These are phyloP conservation scores for Leccinum colubrinum DNA, from an alignment of 1,284 basidiomycete genomes.

Conservation along the genomic window DNA sequence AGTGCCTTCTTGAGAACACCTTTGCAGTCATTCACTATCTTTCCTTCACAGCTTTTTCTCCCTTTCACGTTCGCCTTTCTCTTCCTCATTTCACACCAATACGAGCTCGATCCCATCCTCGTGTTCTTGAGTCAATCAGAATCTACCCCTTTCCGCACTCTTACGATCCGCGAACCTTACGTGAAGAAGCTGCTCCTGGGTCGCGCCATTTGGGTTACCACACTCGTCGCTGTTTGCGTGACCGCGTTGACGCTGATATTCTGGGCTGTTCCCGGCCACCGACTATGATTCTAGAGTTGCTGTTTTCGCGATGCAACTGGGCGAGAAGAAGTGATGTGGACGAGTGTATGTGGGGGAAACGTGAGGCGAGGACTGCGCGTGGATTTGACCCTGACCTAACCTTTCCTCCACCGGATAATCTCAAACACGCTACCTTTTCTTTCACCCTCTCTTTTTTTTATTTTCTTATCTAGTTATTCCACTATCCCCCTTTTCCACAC, in stretches of 20 bases:
- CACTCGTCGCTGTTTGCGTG: conserved; percentile 68
- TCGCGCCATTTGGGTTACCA: conserved; percentile 82
- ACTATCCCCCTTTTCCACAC: conserved; percentile 17
- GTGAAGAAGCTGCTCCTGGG: conserved; percentile 87
- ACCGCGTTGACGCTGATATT: conserved; percentile 83
- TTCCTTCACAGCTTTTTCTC: conserved; percentile 75
- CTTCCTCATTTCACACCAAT: conserved; percentile 91
- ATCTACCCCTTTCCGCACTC: conserved; percentile 90
- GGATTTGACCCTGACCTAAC: conserved; percentile 19
- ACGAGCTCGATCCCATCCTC: conserved; percentile 92
- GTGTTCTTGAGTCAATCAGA: conserved; percentile 85
- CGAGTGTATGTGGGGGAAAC: conserved; percentile 4
- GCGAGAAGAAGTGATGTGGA: conserved; percentile 9
- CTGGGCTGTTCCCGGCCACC: conserved; percentile 90
- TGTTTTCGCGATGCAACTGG: conserved; percentile 4
- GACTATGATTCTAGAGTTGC: conserved; percentile 47
- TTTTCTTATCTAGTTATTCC: conserved; percentile 31
- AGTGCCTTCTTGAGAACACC: conserved; percentile 37
- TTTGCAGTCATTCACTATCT: conserved; percentile 7
- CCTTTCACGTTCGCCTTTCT: conserved; percentile 91
- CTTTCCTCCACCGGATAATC: conserved; percentile 19
- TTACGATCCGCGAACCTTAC: conserved; percentile 88
- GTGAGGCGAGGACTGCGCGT: conserved; percentile 15
- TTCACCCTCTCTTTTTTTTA: conserved; percentile 19
- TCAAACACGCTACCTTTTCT: conserved; percentile 17